These are phyloP conservation scores for Penicillium mononematosum DNA, from an alignment of 495 filamentous ascomycete species.

Conservation along the genomic window DNA sequence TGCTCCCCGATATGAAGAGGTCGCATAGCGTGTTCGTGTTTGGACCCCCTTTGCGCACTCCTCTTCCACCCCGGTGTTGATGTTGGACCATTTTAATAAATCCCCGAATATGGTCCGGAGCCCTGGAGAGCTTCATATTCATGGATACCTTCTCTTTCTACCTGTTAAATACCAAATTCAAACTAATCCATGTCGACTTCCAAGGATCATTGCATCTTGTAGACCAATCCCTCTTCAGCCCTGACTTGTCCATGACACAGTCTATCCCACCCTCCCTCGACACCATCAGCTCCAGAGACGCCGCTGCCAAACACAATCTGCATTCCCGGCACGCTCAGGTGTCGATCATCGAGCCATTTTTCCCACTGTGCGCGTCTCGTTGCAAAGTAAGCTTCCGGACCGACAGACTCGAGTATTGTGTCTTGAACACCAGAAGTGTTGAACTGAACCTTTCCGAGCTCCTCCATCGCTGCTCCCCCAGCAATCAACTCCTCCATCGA, in stretches of 20 bases:
- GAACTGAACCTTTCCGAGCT: conserved; percentile 31
- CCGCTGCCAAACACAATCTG: conserved; percentile 45
- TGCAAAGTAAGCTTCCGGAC: conserved; percentile 33
- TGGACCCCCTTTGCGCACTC: neutral
- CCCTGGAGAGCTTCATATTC: neutral
- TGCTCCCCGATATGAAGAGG: conserved; percentile 1
- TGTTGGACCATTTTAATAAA: neutral
- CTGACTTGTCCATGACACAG: conserved; percentile 39
- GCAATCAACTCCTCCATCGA: conserved; percentile 26
- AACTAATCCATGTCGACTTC: neutral
- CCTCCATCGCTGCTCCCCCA: conserved; percentile 1
- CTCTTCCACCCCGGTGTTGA: neutral
- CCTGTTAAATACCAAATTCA: neutral
- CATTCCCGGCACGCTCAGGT: conserved; percentile 29
- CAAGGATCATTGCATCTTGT: conserved; percentile 12
- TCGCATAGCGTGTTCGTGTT: neutral
- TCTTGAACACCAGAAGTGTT: conserved; percentile 47
- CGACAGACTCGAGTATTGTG: conserved; percentile 31
- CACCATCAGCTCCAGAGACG: conserved; percentile 33
- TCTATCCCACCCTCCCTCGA: conserved; percentile 46
- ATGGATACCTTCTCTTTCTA: neutral
- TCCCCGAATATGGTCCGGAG: neutral
- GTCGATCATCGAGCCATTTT: conserved; percentile 31
- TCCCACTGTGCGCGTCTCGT: conserved; percentile 31
- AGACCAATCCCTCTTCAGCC: conserved; percentile 46